Evolutionary conservation across 129 eudicot species (phyloP), one percentile per base, ranked within the genome.

Genomic region (Sambucus nigra): DNA sequence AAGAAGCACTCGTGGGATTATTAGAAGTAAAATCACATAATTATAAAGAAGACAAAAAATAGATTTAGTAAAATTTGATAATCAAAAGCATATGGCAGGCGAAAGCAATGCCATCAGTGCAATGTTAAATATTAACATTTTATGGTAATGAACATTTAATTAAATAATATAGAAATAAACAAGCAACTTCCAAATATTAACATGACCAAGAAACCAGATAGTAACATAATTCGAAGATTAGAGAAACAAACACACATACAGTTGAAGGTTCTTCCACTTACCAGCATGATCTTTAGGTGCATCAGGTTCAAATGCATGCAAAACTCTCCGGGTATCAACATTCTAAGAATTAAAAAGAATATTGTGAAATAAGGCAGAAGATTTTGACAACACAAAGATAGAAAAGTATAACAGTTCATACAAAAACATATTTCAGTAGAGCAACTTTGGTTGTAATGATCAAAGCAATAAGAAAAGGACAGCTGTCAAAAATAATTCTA

Each of bases 301-400:
- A 40, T 84, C 78, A 40, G 76, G 72, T 77, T 85, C 95, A 64
- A 68, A 82, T 65, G 95, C 88, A 69, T 84, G 88, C 69, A 85
- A 74, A 60, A 74, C 22, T 17, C 48, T 66, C 46, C 28, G 17
- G 25, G 58, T 63, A 65, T 70, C 53, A 56, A 59, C 49, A 46
- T 42, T 68, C 79, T 84, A 66, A 25, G 51, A 33, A 59, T 4
- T 16, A 24, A 68, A 12, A 7, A 26, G 15, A 23, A 32, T 8
- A 25, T 13, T 35, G 15, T 25, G 24, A 22, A 38, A 10, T 24
- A 49, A 61, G 2, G 14, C 10, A 16, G 25, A 42, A 57, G 60
- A 44, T 44, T 7, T 35, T 35, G 67, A 59, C 45, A 25, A 59
- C 23, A 44, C 15, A 25, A 35, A 6, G 1, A 24, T 5, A 39